Conservation (phyloP, 257 asterid species). For the Rauvolfia tetraphylla region DNA sequence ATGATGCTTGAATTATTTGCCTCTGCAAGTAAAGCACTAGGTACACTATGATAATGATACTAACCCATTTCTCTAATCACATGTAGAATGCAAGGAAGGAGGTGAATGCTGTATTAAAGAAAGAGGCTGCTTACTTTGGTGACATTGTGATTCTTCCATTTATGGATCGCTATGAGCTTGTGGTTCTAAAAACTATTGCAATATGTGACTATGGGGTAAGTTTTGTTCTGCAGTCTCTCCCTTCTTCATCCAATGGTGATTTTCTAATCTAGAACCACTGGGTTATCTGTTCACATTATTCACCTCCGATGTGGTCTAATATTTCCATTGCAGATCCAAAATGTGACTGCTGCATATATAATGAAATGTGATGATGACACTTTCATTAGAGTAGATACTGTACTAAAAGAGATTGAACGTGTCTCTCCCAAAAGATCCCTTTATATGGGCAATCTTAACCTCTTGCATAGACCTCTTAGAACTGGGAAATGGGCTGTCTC, state of each 20-base stretch:
- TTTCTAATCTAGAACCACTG: not conserved
- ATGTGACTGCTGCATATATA: constrained; percentile 66
- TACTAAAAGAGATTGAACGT: constrained; percentile 63
- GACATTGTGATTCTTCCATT: constrained; percentile 87
- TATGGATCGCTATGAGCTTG: constrained; percentile 95
- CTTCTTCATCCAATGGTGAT: not conserved
- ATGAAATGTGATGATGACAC: constrained; percentile 98
- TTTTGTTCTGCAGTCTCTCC: constrained; percentile 14
- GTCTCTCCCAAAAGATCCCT: constrained; percentile 50
- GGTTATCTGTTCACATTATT: constrained; percentile 7
- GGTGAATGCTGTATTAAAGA: constrained; percentile 90
- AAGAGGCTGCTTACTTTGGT: constrained; percentile 95
- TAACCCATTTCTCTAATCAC: not conserved
- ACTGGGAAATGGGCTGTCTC: constrained; percentile 97
- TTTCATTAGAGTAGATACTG: constrained; percentile 71
- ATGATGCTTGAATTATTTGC: not conserved
- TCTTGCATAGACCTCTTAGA: constrained; percentile 90
- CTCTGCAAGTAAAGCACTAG: not conserved
- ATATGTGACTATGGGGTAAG: constrained; percentile 93
- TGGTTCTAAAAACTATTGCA: constrained; percentile 91
- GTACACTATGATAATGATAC: not conserved
- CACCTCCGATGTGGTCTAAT: constrained; percentile 18
- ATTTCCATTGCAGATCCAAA: constrained; percentile 56
- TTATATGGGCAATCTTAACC: constrained; percentile 93
- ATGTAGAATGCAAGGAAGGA: constrained; percentile 80